phyloP scores from a whole-genome alignment of 1,284 basidiomycete genomes.

The Ustilago lituana region DNA sequence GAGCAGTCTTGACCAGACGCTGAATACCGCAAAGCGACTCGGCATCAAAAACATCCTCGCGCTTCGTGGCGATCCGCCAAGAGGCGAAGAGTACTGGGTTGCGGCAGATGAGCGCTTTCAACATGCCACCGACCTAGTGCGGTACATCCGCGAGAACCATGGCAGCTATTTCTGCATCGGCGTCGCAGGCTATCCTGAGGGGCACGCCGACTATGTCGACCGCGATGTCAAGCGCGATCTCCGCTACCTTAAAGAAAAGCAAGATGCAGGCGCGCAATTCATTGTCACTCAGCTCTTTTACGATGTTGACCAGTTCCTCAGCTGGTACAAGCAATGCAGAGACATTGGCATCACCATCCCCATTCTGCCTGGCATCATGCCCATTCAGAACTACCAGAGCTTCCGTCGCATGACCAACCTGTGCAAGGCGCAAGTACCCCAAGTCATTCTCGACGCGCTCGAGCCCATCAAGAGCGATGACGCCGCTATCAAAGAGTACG shows the following conservation, averaged over 20 bases:
- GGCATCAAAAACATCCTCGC: constrained; percentile 93
- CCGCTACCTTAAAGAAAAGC: constrained; percentile 82
- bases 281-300: constrained; percentile 98
- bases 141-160: constrained; percentile 88
- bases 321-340: constrained; percentile 52
- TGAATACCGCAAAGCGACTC: constrained; percentile 81
- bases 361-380: constrained; percentile 96
- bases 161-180: constrained; percentile 89
- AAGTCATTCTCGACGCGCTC: constrained; percentile 76
- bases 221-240: constrained; percentile 77
- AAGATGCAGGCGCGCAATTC: constrained; percentile 94
- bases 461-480: constrained; percentile 81
- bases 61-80: constrained; percentile 84
- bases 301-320: constrained; percentile 75
- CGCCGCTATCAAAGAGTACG: constrained; percentile 88
- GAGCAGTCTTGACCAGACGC: constrained; percentile 76
- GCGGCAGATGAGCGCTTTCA: constrained; percentile 85
- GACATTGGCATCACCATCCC: constrained; percentile 83
- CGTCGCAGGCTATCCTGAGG: constrained; percentile 93
- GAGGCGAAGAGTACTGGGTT: constrained; percentile 91
- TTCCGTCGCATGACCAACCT: constrained; percentile 91
- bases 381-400: constrained; percentile 93
- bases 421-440: constrained; percentile 83
- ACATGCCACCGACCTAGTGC: constrained; percentile 87
- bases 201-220: constrained; percentile 76